A percentile compares a stretch with the other conserved stretches of the same genome.
phyloP scores from a whole-genome alignment of 306 rosid genomes.

The Mucuna pruriens region DNA sequence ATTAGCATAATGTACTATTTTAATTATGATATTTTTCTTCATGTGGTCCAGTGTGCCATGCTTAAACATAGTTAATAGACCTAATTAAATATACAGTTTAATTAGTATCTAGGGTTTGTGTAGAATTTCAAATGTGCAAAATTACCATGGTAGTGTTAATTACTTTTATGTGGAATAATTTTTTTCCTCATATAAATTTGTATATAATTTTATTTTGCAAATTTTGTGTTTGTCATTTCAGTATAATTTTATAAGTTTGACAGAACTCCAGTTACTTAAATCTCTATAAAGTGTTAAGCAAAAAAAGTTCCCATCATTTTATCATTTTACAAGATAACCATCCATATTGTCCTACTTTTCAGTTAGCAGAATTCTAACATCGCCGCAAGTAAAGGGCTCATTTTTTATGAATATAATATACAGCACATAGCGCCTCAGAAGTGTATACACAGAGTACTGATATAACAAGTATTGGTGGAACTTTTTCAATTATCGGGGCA shows the following conservation, averaged over 20 bases:
- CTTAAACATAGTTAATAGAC: conserved; percentile 2
- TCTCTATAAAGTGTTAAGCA: background rate
- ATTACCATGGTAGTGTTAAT: background rate
- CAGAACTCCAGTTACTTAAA: background rate
- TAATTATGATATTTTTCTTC: conserved; percentile 9
- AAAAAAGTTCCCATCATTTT: background rate
- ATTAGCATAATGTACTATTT: conserved; percentile 5
- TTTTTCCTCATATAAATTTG: too few species aligned
- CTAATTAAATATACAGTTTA: background rate
- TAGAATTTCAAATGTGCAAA: background rate
- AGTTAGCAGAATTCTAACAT: background rate
- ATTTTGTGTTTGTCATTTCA: background rate
- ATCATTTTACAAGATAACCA: background rate
- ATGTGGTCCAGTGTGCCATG: background rate
- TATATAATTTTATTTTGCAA: background rate
- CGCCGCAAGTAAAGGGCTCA: background rate
- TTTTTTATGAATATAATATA: background rate
- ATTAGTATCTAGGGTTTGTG: conserved; percentile 32
- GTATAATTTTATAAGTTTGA: background rate
- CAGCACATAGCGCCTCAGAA: background rate
- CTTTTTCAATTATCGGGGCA: background rate
- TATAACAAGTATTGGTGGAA: too few species aligned
- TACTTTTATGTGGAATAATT: background rate
- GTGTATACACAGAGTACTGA: background rate
- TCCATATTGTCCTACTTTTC: background rate